phyloP scores from a whole-genome alignment of 768 basidiomycete genomes.

The Lyophyllum semitale region DNA sequence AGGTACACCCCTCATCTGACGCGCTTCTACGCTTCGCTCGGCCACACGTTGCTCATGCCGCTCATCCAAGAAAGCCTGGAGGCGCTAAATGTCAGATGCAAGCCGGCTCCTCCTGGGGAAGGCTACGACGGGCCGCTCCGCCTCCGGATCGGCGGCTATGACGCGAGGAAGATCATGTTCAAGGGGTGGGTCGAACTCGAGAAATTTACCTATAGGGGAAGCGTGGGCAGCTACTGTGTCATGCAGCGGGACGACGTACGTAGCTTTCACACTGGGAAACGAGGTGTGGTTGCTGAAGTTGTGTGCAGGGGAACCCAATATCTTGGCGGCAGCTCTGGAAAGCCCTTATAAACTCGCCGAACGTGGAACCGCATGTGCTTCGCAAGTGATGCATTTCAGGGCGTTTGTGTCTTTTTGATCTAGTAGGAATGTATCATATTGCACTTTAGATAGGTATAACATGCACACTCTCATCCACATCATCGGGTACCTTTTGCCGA shows the following conservation, averaged over 20 bases:
- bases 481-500: background rate
- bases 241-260: conserved; percentile 71
- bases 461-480: background rate
- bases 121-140: conserved; percentile 26
- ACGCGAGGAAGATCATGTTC: conserved; percentile 61
- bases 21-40: conserved; percentile 72
- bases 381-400: conserved; percentile 16
- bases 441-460: background rate
- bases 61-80: conserved; percentile 59
- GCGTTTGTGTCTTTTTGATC: background rate
- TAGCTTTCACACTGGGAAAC: conserved; percentile 11
- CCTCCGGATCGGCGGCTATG: conserved; percentile 69
- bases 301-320: conserved; percentile 68
- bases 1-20: conserved; percentile 78
- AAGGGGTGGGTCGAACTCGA: conserved; percentile 81
- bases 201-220: conserved; percentile 48
- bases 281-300: background rate
- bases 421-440: conserved; percentile 23
- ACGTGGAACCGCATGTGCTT: conserved; percentile 60
- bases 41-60: conserved; percentile 51
- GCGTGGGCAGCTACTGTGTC: conserved; percentile 63
- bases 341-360: conserved; percentile 49
- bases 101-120: conserved; percentile 32
- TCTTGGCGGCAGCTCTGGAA: conserved; percentile 82
- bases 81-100: conserved; percentile 49